phyloP scores from a whole-genome alignment of 805 yeast species.

The Wickerhamomyces alni region DNA sequence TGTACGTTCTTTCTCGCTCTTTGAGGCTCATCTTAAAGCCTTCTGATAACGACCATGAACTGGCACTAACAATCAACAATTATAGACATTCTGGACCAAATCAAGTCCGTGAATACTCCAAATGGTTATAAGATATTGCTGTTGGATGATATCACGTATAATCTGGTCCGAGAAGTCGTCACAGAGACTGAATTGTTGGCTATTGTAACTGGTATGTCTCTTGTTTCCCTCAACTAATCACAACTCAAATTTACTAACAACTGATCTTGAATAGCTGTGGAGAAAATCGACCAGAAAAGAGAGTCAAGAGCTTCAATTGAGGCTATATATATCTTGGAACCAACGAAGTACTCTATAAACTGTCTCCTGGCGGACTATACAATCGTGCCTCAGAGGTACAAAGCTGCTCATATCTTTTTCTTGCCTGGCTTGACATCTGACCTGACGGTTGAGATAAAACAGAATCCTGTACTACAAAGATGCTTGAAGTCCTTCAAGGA shows the following conservation, averaged over 20 bases:
- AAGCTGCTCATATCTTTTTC: slow-evolving; percentile 66
- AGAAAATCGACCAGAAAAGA: slow-evolving; percentile 54
- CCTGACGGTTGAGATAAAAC: slow-evolving; percentile 23
- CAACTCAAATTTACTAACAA: too few relatives aligned
- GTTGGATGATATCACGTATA: slow-evolving; percentile 50
- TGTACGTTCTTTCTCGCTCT: slow-evolving; percentile 13
- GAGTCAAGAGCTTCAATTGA: slow-evolving; percentile 60
- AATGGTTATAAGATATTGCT: slow-evolving; percentile 46
- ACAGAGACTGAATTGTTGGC: slow-evolving; percentile 42
- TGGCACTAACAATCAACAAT: slow-evolving; percentile 1
- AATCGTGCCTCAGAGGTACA: slow-evolving; percentile 64
- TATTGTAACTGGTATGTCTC: slow-evolving; percentile 36
- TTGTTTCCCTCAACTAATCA: too few relatives aligned
- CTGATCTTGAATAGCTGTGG: slow-evolving; percentile 37
- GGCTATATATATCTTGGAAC: slow-evolving; percentile 76
- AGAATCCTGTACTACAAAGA: slow-evolving; percentile 24
- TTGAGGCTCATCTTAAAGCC: too few relatives aligned
- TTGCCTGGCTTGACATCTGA: slow-evolving; percentile 48
- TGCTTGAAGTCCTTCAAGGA: slow-evolving; percentile 28
- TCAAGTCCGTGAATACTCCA: slow-evolving; percentile 36
- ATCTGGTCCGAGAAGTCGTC: slow-evolving; percentile 41
- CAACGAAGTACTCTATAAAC: slow-evolving; percentile 58
- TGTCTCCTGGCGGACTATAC: slow-evolving; percentile 75
- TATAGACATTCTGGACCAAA: slow-evolving; percentile 26
- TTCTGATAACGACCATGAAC: not conserved